Conservation (phyloP, 2,329 filamentous ascomycete genomes). For the Exophiala viscosa region DNA sequence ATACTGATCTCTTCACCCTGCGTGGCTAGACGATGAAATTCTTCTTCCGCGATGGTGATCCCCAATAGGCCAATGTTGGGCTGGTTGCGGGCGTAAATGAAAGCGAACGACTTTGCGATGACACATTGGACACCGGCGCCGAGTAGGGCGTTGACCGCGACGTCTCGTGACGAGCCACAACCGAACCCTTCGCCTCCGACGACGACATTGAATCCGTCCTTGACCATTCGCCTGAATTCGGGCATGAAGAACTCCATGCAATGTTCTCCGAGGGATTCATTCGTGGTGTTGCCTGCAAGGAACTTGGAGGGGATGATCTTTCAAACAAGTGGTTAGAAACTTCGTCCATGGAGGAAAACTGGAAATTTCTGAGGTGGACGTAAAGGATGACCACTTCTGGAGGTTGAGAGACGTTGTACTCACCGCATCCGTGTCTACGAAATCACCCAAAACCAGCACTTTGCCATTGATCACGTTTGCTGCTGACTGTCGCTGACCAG, state of each 20-base stretch:
- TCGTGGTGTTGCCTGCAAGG: conserved; percentile 11
- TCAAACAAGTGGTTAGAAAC: background rate
- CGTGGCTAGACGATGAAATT: conserved; percentile 3
- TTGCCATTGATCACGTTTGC: conserved; percentile 25
- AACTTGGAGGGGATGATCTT: conserved; percentile 6
- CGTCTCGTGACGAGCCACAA: conserved; percentile 44
- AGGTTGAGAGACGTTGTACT: background rate
- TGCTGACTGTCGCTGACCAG: background rate
- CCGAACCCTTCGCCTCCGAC: conserved; percentile 47
- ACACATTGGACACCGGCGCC: conserved; percentile 42
- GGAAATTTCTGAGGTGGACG: background rate
- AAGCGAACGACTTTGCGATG: conserved; percentile 45
- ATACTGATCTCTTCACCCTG: conserved; percentile 3
- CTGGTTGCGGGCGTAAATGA: conserved; percentile 47
- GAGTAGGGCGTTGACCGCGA: conserved; percentile 41
- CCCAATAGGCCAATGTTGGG: conserved; percentile 45
- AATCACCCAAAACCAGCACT: conserved; percentile 42
- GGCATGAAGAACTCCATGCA: conserved; percentile 42
- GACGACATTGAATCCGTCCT: conserved; percentile 39
- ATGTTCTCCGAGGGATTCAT: conserved; percentile 36
- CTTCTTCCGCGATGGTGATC: conserved; percentile 5
- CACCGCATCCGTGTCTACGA: conserved; percentile 32
- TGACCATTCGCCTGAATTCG: conserved; percentile 36
- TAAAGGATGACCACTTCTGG: no score
- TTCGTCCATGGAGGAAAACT: background rate